These are phyloP conservation scores for Sporothrix luriei DNA, from an alignment of 2,329 filamentous ascomycete genomes.

Conservation along the genomic window DNA sequence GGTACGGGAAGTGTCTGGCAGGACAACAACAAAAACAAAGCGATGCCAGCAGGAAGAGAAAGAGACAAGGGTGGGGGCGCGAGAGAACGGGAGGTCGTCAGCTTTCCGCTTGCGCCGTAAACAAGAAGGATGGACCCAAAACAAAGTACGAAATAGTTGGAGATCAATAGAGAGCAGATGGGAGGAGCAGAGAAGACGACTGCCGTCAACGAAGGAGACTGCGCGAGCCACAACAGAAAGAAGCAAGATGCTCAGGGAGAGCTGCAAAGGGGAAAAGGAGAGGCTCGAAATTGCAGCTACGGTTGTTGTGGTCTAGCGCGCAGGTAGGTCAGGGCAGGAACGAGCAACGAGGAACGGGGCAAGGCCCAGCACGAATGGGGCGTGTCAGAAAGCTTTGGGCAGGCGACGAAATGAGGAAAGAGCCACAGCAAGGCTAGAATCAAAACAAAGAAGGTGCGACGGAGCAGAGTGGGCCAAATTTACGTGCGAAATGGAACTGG, in stretches of 20 bases:
- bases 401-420: constrained; percentile 29
- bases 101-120: constrained; percentile 29
- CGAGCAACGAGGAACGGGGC: constrained; percentile 2
- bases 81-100: constrained; percentile 11
- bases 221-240: constrained; percentile 16
- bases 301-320: constrained; percentile 31
- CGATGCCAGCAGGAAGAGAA: constrained; percentile 16
- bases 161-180: constrained; percentile 23
- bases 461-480: constrained; percentile 14
- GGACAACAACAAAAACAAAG: constrained; percentile 28
- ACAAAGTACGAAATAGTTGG: constrained; percentile 12
- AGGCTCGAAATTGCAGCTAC: constrained; percentile 26
- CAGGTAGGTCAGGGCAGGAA: not conserved
- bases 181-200: constrained; percentile 19
- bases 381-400: constrained; percentile 27
- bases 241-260: constrained; percentile 22
- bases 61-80: not conserved
- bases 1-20: constrained; percentile 21
- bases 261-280: constrained; percentile 22
- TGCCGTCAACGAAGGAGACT: constrained; percentile 9
- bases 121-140: constrained; percentile 29
- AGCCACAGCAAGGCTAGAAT: constrained; percentile 19
- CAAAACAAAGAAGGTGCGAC: constrained; percentile 33
- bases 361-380: constrained; percentile 5
- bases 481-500: constrained; percentile 24